phyloP scores from a whole-genome alignment of 164 flowering plant species.

The Aristolochia fimbriata region DNA sequence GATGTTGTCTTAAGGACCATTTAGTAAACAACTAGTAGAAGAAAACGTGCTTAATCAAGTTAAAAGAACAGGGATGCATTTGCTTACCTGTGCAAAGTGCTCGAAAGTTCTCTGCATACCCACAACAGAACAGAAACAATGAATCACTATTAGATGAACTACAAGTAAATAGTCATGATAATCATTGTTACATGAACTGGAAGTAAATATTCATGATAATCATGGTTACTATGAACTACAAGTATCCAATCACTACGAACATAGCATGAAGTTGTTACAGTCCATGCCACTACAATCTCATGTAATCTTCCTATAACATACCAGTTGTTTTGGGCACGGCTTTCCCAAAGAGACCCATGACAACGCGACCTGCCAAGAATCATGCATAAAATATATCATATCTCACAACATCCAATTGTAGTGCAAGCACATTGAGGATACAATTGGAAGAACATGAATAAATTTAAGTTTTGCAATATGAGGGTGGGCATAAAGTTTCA shows the following conservation, averaged over 20 bases:
- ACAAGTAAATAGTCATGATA: no score
- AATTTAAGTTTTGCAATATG: background rate
- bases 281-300: no score
- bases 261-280: background rate
- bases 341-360: constrained; percentile 82
- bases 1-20: no score
- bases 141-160: background rate
- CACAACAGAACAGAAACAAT: background rate
- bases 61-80: background rate
- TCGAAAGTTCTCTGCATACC: constrained; percentile 74
- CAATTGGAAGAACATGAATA: background rate
- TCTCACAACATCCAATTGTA: background rate
- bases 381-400: background rate
- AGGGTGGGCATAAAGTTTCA: no score
- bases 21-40: no score
- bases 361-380: constrained; percentile 58
- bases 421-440: background rate
- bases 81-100: constrained; percentile 84
- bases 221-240: no score
- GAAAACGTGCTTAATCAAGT: no score
- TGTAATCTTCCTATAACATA: constrained; percentile 7
- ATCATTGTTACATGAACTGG: background rate
- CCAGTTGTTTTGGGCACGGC: constrained; percentile 82
- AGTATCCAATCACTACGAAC: no score
- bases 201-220: no score